A percentile compares a stretch with the other conserved stretches of the same genome.
These are phyloP conservation scores for Purpureocillium lavendulum DNA, from an alignment of 2,329 filamentous ascomycete species.

Conservation along the genomic window DNA sequence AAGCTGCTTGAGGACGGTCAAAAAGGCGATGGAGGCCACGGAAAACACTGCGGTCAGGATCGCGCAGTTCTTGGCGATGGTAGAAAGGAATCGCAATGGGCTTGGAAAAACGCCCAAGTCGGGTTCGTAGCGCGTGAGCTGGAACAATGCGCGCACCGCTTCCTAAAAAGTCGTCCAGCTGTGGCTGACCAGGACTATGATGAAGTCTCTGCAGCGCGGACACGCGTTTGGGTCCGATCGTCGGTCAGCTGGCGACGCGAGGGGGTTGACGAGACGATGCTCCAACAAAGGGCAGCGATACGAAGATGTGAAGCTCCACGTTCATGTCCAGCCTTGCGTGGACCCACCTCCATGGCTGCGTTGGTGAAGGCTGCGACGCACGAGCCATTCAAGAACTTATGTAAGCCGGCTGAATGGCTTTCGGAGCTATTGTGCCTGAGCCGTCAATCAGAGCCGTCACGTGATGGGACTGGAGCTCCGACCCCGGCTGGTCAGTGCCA, in stretches of 20 bases:
- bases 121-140: too few relatives aligned
- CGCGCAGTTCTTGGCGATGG: neutral
- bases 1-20: neutral
- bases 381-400: too few relatives aligned
- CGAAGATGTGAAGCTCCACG: slow-evolving; percentile 4
- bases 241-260: neutral
- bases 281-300: neutral
- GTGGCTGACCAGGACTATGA: neutral
- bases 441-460: too few relatives aligned
- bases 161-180: neutral
- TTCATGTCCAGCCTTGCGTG: slow-evolving; percentile 7
- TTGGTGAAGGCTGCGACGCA: too few relatives aligned
- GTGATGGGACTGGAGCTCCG: too few relatives aligned
- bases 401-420: too few relatives aligned
- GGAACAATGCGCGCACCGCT: too few relatives aligned
- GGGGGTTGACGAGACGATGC: neutral
- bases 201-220: neutral
- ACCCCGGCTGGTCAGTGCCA: too few relatives aligned
- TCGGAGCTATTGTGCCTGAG: too few relatives aligned
- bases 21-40: neutral
- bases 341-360: neutral
- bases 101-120: too few relatives aligned
- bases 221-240: neutral
- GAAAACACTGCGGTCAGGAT: neutral
- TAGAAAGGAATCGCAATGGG: neutral